Evolutionary conservation across 1,284 basidiomycete species (phyloP), one percentile per base, ranked within the genome.

Genomic region (Melanopsichium pennsylvanicum): DNA sequence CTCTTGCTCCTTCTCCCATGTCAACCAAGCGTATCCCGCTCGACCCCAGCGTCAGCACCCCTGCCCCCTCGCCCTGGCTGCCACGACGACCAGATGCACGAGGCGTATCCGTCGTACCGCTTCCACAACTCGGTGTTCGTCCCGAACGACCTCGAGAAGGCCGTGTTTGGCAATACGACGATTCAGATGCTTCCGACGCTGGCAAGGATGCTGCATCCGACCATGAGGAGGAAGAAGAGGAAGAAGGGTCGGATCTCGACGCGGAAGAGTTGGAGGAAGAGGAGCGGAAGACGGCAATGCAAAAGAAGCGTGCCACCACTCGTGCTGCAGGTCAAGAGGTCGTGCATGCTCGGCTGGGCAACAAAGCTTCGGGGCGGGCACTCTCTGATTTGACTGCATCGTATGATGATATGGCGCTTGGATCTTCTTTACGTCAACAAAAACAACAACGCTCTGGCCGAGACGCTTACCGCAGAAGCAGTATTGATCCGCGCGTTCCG

Each of bases 231-330:
- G 50, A 55, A 27, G 68, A 75, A 25, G 63, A 70, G n/a, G 71
- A 73, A n/a, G 64, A 74, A 31, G 71, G 66, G 32, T 61, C 61
- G 23, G 66, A 67, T 25, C 59, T 74, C 45, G 62, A 72, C 37
- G 62, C 69, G 12, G 76, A 77, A 22, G 73, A 77, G 67, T 41
- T 70, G 46, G 69, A 73, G 13, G 75, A 74, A 43, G 73, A 75
- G 45, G 63, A 72, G 49, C 52, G 69, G 34, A 68, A 69, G 34
- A 72, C 72, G 48, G 69, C 61, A 4, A 67, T 74, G 56, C 75
- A 74, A 37, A 69, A 74, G 70, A 75, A 76, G 56, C 70, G 75
- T 26, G 76, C 76, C 7, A 80, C 78, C 25, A 74, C 77, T 33
- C 61, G 64, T 2, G 78, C 78, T 13, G 78, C 78, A 8, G 75